These are phyloP conservation scores for Collybia mongolica DNA, from an alignment of 768 basidiomycete species.

Conservation along the genomic window DNA sequence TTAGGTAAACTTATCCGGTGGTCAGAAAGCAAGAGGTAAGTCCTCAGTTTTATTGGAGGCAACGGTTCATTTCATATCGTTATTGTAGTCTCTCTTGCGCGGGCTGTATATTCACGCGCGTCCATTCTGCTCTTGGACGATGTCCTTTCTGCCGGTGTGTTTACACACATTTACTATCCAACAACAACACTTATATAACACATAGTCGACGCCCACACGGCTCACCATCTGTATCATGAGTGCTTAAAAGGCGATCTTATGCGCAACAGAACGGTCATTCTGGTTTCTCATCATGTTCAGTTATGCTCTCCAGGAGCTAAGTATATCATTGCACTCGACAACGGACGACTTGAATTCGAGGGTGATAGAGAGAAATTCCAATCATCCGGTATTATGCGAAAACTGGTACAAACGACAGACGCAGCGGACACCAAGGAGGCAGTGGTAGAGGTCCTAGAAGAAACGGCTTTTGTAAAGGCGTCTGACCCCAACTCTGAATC, in stretches of 20 bases:
- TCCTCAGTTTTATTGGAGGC: slow-evolving; percentile 17
- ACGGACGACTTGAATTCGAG: slow-evolving; percentile 75
- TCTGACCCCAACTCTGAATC: slow-evolving; percentile 22
- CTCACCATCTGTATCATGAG: slow-evolving; percentile 80
- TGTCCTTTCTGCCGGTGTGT: slow-evolving; percentile 56
- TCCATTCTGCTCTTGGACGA: slow-evolving; percentile 84
- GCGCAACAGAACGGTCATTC: slow-evolving; percentile 77
- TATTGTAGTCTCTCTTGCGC: slow-evolving; percentile 62
- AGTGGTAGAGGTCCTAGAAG: slow-evolving; percentile 25
- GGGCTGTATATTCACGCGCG: slow-evolving; percentile 89
- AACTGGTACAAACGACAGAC: slow-evolving; percentile 60
- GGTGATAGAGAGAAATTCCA: slow-evolving; percentile 68
- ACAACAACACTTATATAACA: slow-evolving; percentile 1
- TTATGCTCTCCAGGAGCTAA: slow-evolving; percentile 77
- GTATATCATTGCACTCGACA: slow-evolving; percentile 83
- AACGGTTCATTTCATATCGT: not conserved
- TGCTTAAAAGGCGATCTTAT: slow-evolving; percentile 86
- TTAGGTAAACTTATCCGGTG: slow-evolving; percentile 54
- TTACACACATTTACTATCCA: not conserved
- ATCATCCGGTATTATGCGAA: slow-evolving; percentile 61
- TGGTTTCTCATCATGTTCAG: slow-evolving; percentile 95
- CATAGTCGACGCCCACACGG: slow-evolving; percentile 88
- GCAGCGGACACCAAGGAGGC: slow-evolving; percentile 33
- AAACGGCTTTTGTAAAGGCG: slow-evolving; percentile 19
- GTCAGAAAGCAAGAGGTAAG: slow-evolving; percentile 67